Evolutionary conservation across 805 yeast genomes (phyloP).

Genomic region (Hanseniaspora guilliermondii): DNA sequence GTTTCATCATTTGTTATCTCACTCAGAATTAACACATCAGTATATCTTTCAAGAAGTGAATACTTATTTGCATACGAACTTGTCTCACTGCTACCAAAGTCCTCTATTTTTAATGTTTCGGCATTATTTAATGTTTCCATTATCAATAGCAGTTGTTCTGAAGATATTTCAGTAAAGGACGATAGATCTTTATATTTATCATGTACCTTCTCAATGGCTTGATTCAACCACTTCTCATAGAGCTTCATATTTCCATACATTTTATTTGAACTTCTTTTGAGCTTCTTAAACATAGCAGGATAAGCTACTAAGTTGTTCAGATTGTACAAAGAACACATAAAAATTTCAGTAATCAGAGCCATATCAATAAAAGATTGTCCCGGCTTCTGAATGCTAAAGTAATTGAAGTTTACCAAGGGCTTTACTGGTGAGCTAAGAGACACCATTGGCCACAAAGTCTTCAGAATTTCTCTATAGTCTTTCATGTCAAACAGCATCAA

Average conservation of each 20-base stretch:
- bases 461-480: not conserved
- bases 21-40: not conserved
- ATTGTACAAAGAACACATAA: constrained; percentile 41
- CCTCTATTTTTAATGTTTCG: not conserved
- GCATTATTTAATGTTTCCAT: not conserved
- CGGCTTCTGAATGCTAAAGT: constrained; percentile 80
- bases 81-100: not conserved
- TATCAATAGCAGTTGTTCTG: not conserved
- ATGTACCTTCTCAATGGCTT: not conserved
- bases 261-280: constrained; percentile 66
- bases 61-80: not conserved
- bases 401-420: constrained; percentile 77
- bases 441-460: constrained; percentile 31
- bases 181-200: not conserved
- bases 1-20: not conserved
- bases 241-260: constrained; percentile 37
- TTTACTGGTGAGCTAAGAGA: constrained; percentile 56
- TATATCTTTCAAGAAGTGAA: not conserved
- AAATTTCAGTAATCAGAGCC: constrained; percentile 53
- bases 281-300: constrained; percentile 49
- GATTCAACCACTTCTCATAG: not conserved
- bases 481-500: not conserved
- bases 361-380: constrained; percentile 84
- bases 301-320: constrained; percentile 48
- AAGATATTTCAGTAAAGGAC: not conserved